Base-by-base conservation (phyloP, 768 basidiomycete genomes). In the Hortiboletus campestris region DNA sequence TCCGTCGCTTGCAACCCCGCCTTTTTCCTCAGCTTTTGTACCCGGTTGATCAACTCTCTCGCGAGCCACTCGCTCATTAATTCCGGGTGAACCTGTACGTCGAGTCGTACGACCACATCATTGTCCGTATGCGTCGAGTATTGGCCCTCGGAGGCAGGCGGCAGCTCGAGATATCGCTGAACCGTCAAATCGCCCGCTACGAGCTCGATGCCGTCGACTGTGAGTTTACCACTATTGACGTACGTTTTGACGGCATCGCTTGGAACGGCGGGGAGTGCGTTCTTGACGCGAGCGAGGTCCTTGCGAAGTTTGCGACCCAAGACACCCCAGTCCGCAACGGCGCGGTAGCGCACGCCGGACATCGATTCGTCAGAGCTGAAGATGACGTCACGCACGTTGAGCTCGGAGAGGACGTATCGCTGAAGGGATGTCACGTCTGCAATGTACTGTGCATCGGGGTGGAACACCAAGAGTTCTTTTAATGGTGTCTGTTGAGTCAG, bases 11-110 rank as follows among this genome's bases (percentile, higher is more conserved):
- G 93, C 60, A 98, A 78, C 14, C 94, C 94, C 1, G 94, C 94
- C 73, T 94, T 93, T 77, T 99, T 99, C 63, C 97, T 81, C 57
- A 98, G 77, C 69, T 91, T 93, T 76, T 99, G 97, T 41, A 98
- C 87, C 51, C 95, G 88, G 62, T 94, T 96, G 59, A 89, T 88
- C 60, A 98, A 72, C 72, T 96, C 92, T 43, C 97, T 84, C 44
- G 91, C 87, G 25, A 94, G 78, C 79, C 92, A 94, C 76, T 98
- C 91, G 48, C 84, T 79, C 70, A 87, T 84, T 42, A 98, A 81
- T 59, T 98, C 93, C 0, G 88, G 81, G 64, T 97, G 91, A 44
- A 88, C 81, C 69, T 89, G 85, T 51, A 93, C 84, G 72, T 99
- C 97, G 39, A 99, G 84, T 45, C 96, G 81, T 58, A 98, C 82